Base-by-base conservation (phyloP, 345 rosid species). In the Bruguiera sexangula region DNA sequence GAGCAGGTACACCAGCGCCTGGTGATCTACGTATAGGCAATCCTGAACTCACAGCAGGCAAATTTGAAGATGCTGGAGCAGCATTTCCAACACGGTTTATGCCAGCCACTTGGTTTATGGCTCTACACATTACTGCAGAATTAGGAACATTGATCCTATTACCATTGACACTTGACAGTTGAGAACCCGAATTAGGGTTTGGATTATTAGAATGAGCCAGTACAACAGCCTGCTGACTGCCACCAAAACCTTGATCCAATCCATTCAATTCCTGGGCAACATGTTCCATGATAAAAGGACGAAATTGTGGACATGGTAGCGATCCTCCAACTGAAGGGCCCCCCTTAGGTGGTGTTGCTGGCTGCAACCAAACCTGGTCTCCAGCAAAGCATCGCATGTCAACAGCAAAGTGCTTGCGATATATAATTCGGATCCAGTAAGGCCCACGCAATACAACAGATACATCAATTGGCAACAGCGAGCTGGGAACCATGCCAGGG, bases 341-440 rank as follows among this genome's bases (percentile, higher is more conserved):
- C 0, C 92, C 98, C 77, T 83, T 88, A 24, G 99, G 95, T 21
- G 99, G 99, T 11, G 98, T 92, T 53, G 98, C 97, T n/a, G 99
- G 99, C 72, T 96, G 99, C 83, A 96, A 76, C 99, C 99, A 96
- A 52, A 96, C 99, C 82, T 96, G 99, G 76, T 96, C 98, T 72
- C 99, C 99, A 71, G 97, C 97, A 82, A 84, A 92, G 86, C 99
- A 96, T 67, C 97, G 91, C 99, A 96, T 96, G 80, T 96, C 99
- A 52, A 92, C 97, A 4, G 97, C 96, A 89, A 96, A 96, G 75
- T 83, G 76, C 77, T 96, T 96, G 60, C 99, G 97, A 72, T 96
- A 96, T 67, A 96, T 89, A 68, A 96, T 90, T 65, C 94, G 82
- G 62, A 92, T 92, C 99, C 99, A 92, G 77, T 92, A 96, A 29